These are phyloP conservation scores for Barnettozyma sp. DNA, from an alignment of 805 yeast genomes.

Conservation along the genomic window DNA sequence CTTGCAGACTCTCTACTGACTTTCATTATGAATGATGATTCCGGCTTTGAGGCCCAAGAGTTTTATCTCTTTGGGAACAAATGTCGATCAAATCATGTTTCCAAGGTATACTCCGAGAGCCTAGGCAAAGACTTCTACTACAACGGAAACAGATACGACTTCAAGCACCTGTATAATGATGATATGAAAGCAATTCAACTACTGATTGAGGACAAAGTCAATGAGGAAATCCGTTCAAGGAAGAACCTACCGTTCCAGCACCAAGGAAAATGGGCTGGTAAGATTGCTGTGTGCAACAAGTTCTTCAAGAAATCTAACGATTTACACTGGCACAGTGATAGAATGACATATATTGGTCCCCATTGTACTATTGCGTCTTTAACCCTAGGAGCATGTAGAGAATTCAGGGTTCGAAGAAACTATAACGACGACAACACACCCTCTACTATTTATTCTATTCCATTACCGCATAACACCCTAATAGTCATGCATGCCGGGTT, in stretches of 20 bases:
- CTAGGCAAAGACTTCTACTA: slow-evolving; percentile 24
- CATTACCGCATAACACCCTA: slow-evolving; percentile 64
- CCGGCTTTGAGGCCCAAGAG: slow-evolving; percentile 34
- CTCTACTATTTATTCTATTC: slow-evolving; percentile 40
- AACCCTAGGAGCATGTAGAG: slow-evolving; percentile 63
- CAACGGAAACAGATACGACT: slow-evolving; percentile 35
- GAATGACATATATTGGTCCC: slow-evolving; percentile 67
- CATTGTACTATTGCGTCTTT: slow-evolving; percentile 60
- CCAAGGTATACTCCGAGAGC: slow-evolving; percentile 31
- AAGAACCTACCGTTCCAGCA: slow-evolving; percentile 33
- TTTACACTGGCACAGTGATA: slow-evolving; percentile 73
- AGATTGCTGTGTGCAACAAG: slow-evolving; percentile 48
- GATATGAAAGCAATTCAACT: slow-evolving; percentile 35
- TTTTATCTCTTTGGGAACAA: slow-evolving; percentile 59
- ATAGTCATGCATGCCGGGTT: slow-evolving; percentile 73
- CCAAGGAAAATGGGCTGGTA: slow-evolving; percentile 41
- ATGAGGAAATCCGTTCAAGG: slow-evolving; percentile 28
- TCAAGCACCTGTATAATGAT: slow-evolving; percentile 31
- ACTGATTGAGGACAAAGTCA: slow-evolving; percentile 34
- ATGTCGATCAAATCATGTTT: slow-evolving; percentile 52
- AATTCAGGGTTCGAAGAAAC: slow-evolving; percentile 48
- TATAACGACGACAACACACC: slow-evolving; percentile 26
- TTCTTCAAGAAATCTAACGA: slow-evolving; percentile 44
- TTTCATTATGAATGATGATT: slow-evolving; percentile 35
- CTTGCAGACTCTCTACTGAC: slow-evolving; percentile 40